Conservation (phyloP, 2,329 filamentous ascomycete genomes). For the Tolypocladium tropicale region DNA sequence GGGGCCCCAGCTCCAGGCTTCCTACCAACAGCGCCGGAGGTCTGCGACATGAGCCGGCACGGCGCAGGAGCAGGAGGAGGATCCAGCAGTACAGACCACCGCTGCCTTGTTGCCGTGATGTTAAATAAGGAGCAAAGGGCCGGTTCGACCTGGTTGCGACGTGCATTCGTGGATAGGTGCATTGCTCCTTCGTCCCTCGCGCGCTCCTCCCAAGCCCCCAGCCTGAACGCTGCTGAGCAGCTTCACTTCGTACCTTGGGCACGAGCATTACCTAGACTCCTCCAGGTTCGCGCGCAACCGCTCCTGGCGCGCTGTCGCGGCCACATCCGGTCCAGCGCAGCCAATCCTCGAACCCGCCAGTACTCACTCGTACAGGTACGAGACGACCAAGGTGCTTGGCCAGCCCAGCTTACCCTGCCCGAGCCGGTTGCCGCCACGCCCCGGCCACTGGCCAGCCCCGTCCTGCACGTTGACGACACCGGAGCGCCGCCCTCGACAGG, state of each 20-base stretch:
- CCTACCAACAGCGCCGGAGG: not conserved
- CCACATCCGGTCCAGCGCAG: not conserved
- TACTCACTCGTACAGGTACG: no score
- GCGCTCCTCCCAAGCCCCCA: not conserved
- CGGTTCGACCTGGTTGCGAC: not conserved
- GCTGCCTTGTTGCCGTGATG: not conserved
- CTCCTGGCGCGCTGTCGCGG: not conserved
- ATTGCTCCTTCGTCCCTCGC: not conserved
- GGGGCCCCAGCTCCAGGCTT: not conserved
- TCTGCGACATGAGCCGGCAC: not conserved
- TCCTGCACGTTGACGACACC: constrained; percentile 15
- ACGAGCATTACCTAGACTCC: no score
- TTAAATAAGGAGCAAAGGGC: not conserved
- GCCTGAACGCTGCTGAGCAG: not conserved
- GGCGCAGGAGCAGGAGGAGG: not conserved
- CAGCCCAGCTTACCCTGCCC: not conserved
- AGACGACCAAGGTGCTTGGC: not conserved
- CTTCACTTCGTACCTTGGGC: not conserved
- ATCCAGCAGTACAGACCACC: not conserved
- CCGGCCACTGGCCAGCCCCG: not conserved
- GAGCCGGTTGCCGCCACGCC: not conserved
- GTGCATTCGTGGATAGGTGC: not conserved
- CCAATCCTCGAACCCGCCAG: no score
- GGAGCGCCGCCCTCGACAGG: constrained; percentile 2
- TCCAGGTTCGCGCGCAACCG: not conserved